These are phyloP conservation scores for Chlorella sp. DNA, from an alignment of 139 green algal genomes.

Conservation along the genomic window DNA sequence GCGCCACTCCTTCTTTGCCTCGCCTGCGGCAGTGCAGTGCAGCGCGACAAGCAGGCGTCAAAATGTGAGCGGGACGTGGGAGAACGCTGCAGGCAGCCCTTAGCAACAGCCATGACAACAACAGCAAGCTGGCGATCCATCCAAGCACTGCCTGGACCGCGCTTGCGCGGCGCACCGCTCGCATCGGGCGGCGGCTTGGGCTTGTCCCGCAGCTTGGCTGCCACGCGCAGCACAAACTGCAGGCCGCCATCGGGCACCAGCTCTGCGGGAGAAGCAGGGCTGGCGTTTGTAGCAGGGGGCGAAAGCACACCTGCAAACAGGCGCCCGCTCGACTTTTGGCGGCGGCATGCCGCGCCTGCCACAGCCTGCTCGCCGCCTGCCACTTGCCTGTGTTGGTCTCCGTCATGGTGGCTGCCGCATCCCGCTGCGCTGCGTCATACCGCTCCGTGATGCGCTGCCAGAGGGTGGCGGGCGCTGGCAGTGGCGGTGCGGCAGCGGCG, in stretches of 20 bases:
- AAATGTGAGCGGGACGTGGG: too few species aligned
- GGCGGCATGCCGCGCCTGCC: not conserved
- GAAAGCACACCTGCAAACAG: too few species aligned
- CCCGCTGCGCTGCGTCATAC: slow-evolving; percentile 35
- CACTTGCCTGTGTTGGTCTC: slow-evolving; percentile 18
- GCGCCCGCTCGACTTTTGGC: not conserved
- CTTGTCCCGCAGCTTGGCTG: slow-evolving; percentile 71
- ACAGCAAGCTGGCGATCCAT: too few species aligned
- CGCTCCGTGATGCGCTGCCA: slow-evolving; percentile 34
- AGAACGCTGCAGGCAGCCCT: too few species aligned
- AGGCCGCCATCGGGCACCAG: slow-evolving; percentile 33
- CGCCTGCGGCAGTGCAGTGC: not conserved
- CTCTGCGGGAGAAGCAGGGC: not conserved
- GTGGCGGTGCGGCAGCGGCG: not conserved
- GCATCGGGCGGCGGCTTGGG: slow-evolving; percentile 50
- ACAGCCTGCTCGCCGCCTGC: not conserved
- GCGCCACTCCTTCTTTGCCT: slow-evolving; percentile 27
- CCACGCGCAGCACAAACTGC: slow-evolving; percentile 73
- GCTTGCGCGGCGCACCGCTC: too few species aligned
- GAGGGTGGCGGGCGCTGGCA: not conserved
- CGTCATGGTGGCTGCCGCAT: slow-evolving; percentile 28
- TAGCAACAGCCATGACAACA: too few species aligned
- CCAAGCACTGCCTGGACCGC: too few species aligned
- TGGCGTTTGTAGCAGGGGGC: too few species aligned
- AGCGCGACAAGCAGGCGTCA: not conserved